Conservation (phyloP, 2,329 filamentous ascomycete species). For the Ceratocystis colombiana region DNA sequence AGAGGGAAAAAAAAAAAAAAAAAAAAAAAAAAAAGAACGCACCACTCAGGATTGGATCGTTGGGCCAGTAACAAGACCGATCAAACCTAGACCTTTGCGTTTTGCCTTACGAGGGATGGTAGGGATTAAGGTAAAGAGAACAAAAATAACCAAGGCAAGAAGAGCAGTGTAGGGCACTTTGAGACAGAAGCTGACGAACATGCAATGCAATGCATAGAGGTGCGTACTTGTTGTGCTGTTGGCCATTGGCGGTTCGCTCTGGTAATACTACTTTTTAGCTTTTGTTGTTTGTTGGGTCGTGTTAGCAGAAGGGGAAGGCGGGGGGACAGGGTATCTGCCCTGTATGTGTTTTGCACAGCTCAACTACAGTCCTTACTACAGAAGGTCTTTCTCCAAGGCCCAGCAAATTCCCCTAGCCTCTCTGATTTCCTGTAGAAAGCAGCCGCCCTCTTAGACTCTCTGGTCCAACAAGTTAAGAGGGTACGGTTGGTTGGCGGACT, state of each 20-base stretch:
- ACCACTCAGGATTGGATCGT: no score
- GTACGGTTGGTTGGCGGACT: no score
- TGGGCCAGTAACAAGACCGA: no score
- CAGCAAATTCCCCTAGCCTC: no score
- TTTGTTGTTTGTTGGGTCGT: conserved; percentile 4
- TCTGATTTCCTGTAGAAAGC: no score
- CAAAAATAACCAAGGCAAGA: background rate
- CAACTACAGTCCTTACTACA: background rate
- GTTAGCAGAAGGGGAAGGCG: background rate
- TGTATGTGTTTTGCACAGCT: background rate
- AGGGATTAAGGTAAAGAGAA: background rate
- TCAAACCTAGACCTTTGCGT: no score
- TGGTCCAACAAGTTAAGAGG: no score
- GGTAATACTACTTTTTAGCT: background rate
- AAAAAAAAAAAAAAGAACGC: no score
- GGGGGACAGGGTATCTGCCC: background rate
- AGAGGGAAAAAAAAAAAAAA: no score
- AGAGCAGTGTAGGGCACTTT: background rate
- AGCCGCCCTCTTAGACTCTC: no score
- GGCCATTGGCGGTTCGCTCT: no score
- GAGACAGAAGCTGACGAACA: background rate
- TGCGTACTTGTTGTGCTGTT: no score
- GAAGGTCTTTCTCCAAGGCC: background rate
- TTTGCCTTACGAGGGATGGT: background rate
- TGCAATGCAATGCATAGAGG: background rate